A percentile compares a stretch with the other conserved stretches of the same genome.
Conservation (phyloP, 345 rosid species). For the Nephelium lappaceum region DNA sequence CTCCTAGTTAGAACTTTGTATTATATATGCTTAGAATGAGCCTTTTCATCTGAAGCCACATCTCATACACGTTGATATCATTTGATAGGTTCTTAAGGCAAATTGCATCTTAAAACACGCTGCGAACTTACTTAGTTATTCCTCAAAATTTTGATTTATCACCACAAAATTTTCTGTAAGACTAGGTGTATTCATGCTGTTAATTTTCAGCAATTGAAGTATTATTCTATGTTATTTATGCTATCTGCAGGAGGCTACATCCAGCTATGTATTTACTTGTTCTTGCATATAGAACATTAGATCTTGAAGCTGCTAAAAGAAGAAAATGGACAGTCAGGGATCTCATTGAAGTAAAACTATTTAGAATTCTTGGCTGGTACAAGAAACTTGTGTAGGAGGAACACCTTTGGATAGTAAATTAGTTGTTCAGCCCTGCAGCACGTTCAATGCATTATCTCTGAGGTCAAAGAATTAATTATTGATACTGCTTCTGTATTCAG, state of each 20-base stretch:
- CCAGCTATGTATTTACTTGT: constrained; percentile 87
- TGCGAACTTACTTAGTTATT: neutral
- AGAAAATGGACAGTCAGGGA: constrained; percentile 53
- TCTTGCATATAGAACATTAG: constrained; percentile 88
- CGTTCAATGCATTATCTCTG: neutral
- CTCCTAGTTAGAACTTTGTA: neutral
- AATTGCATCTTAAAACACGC: neutral
- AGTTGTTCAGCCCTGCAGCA: constrained; percentile 18
- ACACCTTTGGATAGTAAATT: neutral
- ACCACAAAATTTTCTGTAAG: neutral
- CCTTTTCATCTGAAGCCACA: constrained; percentile 1
- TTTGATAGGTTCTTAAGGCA: neutral
- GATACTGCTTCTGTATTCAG: neutral
- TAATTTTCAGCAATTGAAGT: constrained; percentile 1
- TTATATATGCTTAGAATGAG: neutral
- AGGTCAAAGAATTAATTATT: constrained; percentile 5
- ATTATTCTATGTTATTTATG: constrained; percentile 18
- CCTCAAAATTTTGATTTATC: neutral
- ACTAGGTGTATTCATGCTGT: neutral
- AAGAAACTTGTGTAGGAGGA: constrained; percentile 56
- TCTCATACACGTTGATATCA: neutral
- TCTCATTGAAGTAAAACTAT: constrained; percentile 41
- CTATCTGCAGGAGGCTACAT: constrained; percentile 80
- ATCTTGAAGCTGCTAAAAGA: constrained; percentile 81
- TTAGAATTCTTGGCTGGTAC: constrained; percentile 64